These are phyloP conservation scores for Entoloma clypeatum DNA, from an alignment of 1,284 basidiomycete species.

Conservation along the genomic window DNA sequence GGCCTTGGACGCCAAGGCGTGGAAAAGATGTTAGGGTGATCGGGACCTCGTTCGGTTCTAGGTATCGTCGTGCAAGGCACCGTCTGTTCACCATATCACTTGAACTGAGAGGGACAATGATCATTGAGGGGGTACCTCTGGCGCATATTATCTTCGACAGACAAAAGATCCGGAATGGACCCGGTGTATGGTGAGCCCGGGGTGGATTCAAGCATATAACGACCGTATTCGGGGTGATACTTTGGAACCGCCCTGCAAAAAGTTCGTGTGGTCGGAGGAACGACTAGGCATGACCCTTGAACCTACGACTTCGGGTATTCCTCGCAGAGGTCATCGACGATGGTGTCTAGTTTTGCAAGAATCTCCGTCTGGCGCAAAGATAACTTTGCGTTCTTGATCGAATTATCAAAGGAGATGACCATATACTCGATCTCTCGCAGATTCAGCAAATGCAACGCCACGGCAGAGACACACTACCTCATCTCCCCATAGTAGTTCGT, in stretches of 20 bases:
- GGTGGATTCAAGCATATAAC: conserved; percentile 98
- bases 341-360: conserved; percentile 72
- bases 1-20: conserved; percentile 81
- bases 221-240: conserved; percentile 98
- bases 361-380: conserved; percentile 95
- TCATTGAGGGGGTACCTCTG: conserved; percentile 52
- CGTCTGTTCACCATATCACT: conserved; percentile 51
- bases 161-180: conserved; percentile 77
- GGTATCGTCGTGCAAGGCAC: conserved; percentile 77
- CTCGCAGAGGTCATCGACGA: conserved; percentile 65
- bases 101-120: conserved; percentile 5
- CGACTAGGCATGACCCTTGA: conserved; percentile 6
- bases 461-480: conserved; percentile 58
- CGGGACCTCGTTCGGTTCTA: conserved; percentile 85
- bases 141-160: conserved; percentile 94
- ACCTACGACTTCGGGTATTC: conserved; percentile 59
- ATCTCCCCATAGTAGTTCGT: conserved; percentile 97
- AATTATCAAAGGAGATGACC: conserved; percentile 85
- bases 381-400: conserved; percentile 77
- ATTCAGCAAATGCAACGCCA: conserved; percentile 10
- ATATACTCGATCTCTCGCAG: conserved; percentile 87
- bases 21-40: conserved; percentile 97
- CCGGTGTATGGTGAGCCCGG: conserved; percentile 94
- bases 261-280: conserved; percentile 14
- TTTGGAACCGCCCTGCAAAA: conserved; percentile 70